phyloP scores from a whole-genome alignment of 2,329 filamentous ascomycete genomes.

The Fusarium humuli region DNA sequence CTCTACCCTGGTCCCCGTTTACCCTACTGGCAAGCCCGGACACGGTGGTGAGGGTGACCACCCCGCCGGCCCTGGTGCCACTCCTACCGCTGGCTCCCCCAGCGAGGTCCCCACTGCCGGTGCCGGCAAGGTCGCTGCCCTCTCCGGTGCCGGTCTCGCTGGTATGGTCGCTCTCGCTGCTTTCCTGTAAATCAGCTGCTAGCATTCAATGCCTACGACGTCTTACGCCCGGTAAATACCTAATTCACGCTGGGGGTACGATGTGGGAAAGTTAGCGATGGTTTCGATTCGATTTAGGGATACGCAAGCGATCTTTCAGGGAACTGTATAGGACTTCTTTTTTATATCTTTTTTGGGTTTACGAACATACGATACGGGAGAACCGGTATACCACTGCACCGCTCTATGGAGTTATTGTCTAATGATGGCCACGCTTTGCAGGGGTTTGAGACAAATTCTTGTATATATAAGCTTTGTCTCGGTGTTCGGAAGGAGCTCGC shows the following conservation, averaged over 20 bases:
- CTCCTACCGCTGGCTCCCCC: constrained; percentile 48
- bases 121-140: constrained; percentile 66
- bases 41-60: constrained; percentile 20
- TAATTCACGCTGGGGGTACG: constrained; percentile 53
- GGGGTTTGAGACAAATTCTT: constrained; percentile 46
- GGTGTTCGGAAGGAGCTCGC: constrained; percentile 46
- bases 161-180: constrained; percentile 70
- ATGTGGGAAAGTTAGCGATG: constrained; percentile 48
- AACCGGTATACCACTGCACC: constrained; percentile 48
- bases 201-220: constrained; percentile 54
- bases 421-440: constrained; percentile 49
- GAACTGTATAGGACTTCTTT: constrained; percentile 52
- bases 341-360: constrained; percentile 39
- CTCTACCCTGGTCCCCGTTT: constrained; percentile 48
- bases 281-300: constrained; percentile 43
- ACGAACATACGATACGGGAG: constrained; percentile 53
- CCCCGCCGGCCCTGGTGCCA: constrained; percentile 43
- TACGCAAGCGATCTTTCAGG: constrained; percentile 43
- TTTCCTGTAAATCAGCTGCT: constrained; percentile 65
- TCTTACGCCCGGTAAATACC: constrained; percentile 56
- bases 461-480: constrained; percentile 45
- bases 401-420: constrained; percentile 49
- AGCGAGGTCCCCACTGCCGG: constrained; percentile 62
- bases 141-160: constrained; percentile 70
- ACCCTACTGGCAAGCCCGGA: constrained; percentile 34